Conservation (phyloP, 2,329 filamentous ascomycete genomes). For the Botrytis byssoidea region DNA sequence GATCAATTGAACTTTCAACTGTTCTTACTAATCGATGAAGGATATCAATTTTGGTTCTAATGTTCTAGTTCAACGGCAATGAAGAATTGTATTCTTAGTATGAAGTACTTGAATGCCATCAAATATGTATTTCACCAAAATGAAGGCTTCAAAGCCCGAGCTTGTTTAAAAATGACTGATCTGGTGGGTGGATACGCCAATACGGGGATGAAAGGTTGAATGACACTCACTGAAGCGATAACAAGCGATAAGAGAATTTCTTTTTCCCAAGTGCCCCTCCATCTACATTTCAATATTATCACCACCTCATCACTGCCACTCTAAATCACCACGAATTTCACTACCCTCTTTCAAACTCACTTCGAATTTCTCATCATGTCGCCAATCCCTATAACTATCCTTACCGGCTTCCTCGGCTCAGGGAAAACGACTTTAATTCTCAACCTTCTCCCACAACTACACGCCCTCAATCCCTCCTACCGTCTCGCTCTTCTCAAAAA, state of each 20-base stretch:
- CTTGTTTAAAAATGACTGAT: neutral
- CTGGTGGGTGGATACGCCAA: neutral
- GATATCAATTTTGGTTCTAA: neutral
- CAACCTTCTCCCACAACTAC: constrained; percentile 87
- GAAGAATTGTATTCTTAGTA: neutral
- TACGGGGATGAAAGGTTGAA: neutral
- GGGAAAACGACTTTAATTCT: constrained; percentile 96
- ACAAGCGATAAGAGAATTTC: constrained; percentile 14
- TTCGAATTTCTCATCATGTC: neutral
- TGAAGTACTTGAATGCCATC: neutral
- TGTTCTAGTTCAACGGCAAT: rapidly evolving
- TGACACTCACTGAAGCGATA: constrained; percentile 1
- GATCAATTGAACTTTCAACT: neutral
- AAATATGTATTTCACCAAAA: neutral
- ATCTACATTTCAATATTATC: neutral
- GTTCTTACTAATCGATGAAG: neutral
- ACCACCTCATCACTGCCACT: neutral
- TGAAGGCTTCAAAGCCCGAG: neutral
- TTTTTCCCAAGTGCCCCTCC: constrained; percentile 11
- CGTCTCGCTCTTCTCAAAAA: constrained; percentile 94
- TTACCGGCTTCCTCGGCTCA: constrained; percentile 93
- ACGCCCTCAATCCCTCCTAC: constrained; percentile 69
- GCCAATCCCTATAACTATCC: constrained; percentile 85
- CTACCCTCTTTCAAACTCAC: neutral
- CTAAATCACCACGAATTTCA: neutral